Evolutionary conservation across 257 asterid species (phyloP).

Genomic region (Gentiana macrophylla): DNA sequence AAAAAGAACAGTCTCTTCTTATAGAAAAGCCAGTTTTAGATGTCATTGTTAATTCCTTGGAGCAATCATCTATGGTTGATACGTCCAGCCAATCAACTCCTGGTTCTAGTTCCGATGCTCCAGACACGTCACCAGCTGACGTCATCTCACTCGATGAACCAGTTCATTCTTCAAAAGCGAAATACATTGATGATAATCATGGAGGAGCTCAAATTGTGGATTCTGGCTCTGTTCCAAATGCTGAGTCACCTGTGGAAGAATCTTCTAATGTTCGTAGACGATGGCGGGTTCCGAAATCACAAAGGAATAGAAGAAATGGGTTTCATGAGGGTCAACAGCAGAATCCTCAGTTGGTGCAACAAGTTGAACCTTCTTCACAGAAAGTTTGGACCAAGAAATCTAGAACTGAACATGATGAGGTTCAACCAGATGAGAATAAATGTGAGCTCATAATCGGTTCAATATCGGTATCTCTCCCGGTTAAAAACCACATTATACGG

Average conservation of each 20-base stretch:
- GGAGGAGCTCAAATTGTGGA: constrained; percentile 27
- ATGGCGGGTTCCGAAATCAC: constrained; percentile 57
- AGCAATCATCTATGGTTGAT: constrained; percentile 34
- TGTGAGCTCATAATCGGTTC: constrained; percentile 75
- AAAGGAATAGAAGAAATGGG: constrained; percentile 39
- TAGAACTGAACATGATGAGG: constrained; percentile 33
- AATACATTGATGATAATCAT: constrained; percentile 12
- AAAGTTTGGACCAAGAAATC: constrained; percentile 71
- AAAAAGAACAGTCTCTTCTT: constrained; percentile 32
- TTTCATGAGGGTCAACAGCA: constrained; percentile 18
- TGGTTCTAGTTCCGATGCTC: constrained; percentile 22
- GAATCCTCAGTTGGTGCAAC: constrained; percentile 35
- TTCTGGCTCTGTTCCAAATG: constrained; percentile 28
- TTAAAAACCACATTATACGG: constrained; percentile 24
- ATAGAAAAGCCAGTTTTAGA: constrained; percentile 4
- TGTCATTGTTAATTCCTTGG: constrained; percentile 23
- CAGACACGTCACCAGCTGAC: constrained; percentile 21
- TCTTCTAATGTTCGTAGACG: constrained; percentile 23
- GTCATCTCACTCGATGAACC: constrained; percentile 24
- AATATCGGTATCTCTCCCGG: constrained; percentile 33
- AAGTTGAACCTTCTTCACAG: constrained; percentile 35
- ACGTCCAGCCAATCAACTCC: constrained; percentile 32
- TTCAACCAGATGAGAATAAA: constrained; percentile 32
- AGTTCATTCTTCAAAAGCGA: constrained; percentile 31
- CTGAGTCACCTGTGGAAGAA: constrained; percentile 27